Conservation (phyloP, 1,284 basidiomycete species). For the Irpex sp. region DNA sequence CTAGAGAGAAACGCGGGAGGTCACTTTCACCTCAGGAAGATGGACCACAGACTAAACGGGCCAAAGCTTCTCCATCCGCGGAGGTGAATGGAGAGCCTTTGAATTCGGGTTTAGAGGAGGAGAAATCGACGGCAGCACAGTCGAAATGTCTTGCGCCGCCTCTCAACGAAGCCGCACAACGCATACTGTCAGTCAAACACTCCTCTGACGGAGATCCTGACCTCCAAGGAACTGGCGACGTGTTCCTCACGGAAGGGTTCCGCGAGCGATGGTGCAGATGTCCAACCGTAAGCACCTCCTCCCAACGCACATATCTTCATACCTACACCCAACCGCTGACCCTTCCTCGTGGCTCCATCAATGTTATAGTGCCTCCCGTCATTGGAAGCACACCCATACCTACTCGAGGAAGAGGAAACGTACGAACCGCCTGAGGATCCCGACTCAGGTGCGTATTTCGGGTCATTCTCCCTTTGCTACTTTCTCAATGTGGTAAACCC, state of each 20-base stretch:
- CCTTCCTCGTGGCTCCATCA: background rate
- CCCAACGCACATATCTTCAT: too few relatives aligned
- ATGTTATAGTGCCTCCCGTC: constrained; percentile 50
- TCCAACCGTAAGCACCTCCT: constrained; percentile 38
- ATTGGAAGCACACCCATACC: constrained; percentile 48
- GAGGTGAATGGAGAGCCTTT: constrained; percentile 21
- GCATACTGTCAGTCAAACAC: constrained; percentile 28
- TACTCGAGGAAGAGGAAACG: constrained; percentile 75
- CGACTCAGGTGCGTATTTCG: constrained; percentile 53
- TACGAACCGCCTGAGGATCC: constrained; percentile 81
- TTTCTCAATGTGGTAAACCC: background rate
- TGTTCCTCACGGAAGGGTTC: constrained; percentile 71
- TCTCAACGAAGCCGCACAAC: constrained; percentile 37
- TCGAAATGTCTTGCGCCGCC: constrained; percentile 49
- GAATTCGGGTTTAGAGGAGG: background rate
- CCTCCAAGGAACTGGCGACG: constrained; percentile 51
- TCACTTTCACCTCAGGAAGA: constrained; percentile 31
- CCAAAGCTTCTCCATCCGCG: constrained; percentile 24
- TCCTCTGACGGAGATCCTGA: background rate
- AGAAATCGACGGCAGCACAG: background rate
- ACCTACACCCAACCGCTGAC: too few relatives aligned
- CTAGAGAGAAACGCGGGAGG: constrained; percentile 48
- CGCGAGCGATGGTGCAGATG: constrained; percentile 75
- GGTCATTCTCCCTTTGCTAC: background rate
- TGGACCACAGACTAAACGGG: constrained; percentile 46